Percentiles rank a stretch among this genome's conserved stretches.
Conservation (phyloP, 2,329 filamentous ascomycete species). For the Periglandula ipomoeae region DNA sequence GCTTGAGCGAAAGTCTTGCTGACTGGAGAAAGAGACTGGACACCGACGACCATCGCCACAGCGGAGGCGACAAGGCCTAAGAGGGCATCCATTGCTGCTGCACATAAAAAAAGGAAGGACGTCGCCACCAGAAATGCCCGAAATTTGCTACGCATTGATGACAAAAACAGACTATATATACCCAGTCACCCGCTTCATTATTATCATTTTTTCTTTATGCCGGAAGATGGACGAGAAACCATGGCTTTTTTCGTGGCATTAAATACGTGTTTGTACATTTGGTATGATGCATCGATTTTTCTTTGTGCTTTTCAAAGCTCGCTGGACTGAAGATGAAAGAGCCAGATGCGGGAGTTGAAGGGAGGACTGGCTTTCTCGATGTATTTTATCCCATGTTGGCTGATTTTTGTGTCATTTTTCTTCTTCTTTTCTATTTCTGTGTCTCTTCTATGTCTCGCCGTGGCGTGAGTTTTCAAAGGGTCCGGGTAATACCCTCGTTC, state of each 20-base stretch:
- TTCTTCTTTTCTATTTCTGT: neutral
- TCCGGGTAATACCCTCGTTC: constrained; percentile 2
- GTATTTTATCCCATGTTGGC: neutral
- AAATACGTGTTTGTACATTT: neutral
- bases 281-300: neutral
- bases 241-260: neutral
- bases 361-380: neutral
- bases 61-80: constrained; percentile 6
- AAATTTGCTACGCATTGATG: constrained; percentile 21
- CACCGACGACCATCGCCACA: constrained; percentile 30
- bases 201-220: constrained; percentile 2
- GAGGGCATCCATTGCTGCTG: neutral
- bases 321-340: neutral
- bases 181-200: constrained; percentile 17
- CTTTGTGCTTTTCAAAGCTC: neutral
- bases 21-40: constrained; percentile 77
- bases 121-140: neutral
- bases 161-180: constrained; percentile 20
- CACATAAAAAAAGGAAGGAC: neutral
- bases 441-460: neutral
- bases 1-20: constrained; percentile 61
- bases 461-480: neutral
- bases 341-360: neutral
- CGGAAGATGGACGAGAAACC: neutral
- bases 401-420: constrained; percentile 5